Evolutionary conservation across 1,284 basidiomycete species (phyloP).

Genomic region (Ustilago bromivora): DNA sequence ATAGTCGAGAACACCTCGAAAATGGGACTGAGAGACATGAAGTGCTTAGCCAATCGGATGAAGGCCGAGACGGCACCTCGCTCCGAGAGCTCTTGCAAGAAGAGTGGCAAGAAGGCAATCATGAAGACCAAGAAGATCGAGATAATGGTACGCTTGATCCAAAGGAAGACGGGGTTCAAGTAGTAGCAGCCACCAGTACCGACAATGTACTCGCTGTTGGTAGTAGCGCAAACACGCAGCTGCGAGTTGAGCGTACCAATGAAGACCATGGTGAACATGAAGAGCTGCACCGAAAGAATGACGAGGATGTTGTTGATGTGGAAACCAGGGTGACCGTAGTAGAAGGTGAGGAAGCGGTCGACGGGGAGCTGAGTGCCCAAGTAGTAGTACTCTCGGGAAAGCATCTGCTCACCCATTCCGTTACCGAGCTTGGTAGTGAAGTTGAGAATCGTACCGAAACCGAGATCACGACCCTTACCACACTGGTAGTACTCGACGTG

Average conservation of each 20-base stretch:
- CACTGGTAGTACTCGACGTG: constrained; percentile 98
- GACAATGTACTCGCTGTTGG: constrained; percentile 66
- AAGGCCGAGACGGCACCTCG: constrained; percentile 68
- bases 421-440: constrained; percentile 99
- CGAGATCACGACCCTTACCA: constrained; percentile 97
- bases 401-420: constrained; percentile 99
- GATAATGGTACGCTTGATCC: constrained; percentile 70
- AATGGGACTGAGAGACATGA: constrained; percentile 66
- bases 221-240: constrained; percentile 64
- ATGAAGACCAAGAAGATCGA: constrained; percentile 70
- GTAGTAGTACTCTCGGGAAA: constrained; percentile 99
- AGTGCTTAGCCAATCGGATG: constrained; percentile 68
- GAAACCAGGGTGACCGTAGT: constrained; percentile 99
- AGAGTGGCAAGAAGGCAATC: constrained; percentile 70
- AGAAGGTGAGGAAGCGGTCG: constrained; percentile 98
- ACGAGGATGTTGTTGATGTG: constrained; percentile 98
- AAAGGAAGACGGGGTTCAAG: constrained; percentile 68
- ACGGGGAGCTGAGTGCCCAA: constrained; percentile 97
- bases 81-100: constrained; percentile 69
- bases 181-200: constrained; percentile 69
- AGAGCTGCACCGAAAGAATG: constrained; percentile 68
- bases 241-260: constrained; percentile 68
- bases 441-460: constrained; percentile 98
- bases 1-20: constrained; percentile 70
- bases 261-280: constrained; percentile 69